Conservation (phyloP, 2,329 filamentous ascomycete genomes). For the Orbilia ellipsospora region DNA sequence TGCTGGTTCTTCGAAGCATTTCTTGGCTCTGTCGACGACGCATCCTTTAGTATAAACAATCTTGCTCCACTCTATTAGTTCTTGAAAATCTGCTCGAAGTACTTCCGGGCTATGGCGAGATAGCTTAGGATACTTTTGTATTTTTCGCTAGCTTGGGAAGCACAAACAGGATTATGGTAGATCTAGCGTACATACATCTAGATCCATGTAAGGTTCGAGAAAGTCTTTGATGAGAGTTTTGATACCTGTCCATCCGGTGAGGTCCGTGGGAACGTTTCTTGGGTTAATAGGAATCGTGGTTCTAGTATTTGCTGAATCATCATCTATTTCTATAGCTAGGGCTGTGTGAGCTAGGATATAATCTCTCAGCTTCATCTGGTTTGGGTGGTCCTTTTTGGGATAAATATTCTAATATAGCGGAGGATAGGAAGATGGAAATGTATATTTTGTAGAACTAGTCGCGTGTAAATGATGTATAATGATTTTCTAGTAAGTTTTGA, state of each 20-base stretch:
- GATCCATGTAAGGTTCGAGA: constrained; percentile 11
- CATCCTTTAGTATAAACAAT: constrained; percentile 1
- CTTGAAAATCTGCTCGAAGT: background rate
- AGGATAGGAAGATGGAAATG: no score
- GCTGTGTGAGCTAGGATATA: no score
- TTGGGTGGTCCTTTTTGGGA: no score
- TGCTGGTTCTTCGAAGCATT: constrained; percentile 8
- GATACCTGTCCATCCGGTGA: constrained; percentile 25
- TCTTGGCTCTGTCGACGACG: background rate
- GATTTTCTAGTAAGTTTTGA: no score
- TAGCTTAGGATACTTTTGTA: background rate
- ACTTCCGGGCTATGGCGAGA: no score
- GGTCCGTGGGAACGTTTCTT: constrained; percentile 13
- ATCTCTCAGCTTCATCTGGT: no score
- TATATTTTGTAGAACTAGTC: no score
- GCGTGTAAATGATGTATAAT: no score
- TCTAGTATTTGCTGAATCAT: background rate
- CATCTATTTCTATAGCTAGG: no score
- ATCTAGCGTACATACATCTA: constrained; percentile 13
- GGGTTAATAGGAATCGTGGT: constrained; percentile 14
- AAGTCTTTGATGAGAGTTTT: constrained; percentile 16
- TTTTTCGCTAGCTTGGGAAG: background rate
- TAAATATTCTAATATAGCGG: no score
- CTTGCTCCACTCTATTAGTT: background rate
- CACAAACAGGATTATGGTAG: background rate